Percentiles rank a stretch among this genome's conserved stretches.
Conservation (phyloP, 257 asterid species). For the Dorcoceras hygrometricum region DNA sequence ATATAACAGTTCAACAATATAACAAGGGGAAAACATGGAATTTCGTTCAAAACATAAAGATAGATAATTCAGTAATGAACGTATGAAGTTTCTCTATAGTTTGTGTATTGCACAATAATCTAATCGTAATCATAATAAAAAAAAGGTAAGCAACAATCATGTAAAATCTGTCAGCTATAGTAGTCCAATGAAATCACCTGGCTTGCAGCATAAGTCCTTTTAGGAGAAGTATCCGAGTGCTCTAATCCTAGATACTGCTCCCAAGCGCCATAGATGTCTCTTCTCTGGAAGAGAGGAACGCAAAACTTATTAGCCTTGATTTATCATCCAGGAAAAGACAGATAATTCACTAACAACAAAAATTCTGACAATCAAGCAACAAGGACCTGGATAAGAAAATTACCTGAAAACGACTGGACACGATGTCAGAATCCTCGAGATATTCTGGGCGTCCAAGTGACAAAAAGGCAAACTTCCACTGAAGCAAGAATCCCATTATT, state of each 20-base stretch:
- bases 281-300: constrained; percentile 51
- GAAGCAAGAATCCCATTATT: constrained; percentile 17
- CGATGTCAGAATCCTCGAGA: constrained; percentile 78
- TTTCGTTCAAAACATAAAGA: background rate
- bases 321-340: constrained; percentile 6
- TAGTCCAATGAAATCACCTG: constrained; percentile 44
- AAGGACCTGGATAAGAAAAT: constrained; percentile 9
- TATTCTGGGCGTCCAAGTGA: constrained; percentile 96
- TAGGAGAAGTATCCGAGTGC: constrained; percentile 86
- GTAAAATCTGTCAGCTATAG: background rate
- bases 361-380: background rate
- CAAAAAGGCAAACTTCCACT: constrained; percentile 96
- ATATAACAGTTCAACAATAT: background rate
- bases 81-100: background rate
- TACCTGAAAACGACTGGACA: constrained; percentile 89
- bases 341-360: constrained; percentile 11
- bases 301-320: constrained; percentile 13
- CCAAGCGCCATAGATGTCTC: constrained; percentile 96
- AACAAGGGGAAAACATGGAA: background rate
- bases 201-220: constrained; percentile 65
- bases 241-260: constrained; percentile 97
- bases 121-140: background rate
- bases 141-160: background rate
- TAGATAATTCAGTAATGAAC: background rate
- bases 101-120: background rate